These are phyloP conservation scores for Euphrasia arctica DNA, from an alignment of 305 asterid species.

Conservation along the genomic window DNA sequence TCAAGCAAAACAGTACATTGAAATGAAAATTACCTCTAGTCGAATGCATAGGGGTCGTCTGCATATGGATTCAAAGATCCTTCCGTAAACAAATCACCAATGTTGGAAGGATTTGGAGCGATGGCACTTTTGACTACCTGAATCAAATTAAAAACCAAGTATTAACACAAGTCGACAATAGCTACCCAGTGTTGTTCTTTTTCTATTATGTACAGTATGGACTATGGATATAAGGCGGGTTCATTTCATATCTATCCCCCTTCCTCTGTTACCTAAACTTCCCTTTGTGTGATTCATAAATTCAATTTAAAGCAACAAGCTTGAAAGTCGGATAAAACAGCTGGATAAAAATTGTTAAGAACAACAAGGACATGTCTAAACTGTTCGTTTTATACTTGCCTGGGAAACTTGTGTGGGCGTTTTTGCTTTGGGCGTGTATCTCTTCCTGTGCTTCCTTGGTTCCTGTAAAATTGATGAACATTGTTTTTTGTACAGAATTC, in stretches of 20 bases:
- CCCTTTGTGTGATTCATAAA: constrained; percentile 14
- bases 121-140: constrained; percentile 52
- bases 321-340: constrained; percentile 1
- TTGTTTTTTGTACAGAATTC: neutral
- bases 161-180: constrained; percentile 25
- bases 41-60: constrained; percentile 97
- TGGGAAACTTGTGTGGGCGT: constrained; percentile 55
- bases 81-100: constrained; percentile 94
- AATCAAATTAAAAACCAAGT: constrained; percentile 24
- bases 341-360: constrained; percentile 14
- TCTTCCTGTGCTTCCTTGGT: constrained; percentile 64
- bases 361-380: constrained; percentile 17
- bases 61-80: constrained; percentile 95
- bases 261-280: neutral
- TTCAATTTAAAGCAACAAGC: constrained; percentile 3
- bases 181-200: neutral
- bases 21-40: constrained; percentile 56
- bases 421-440: constrained; percentile 64
- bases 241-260: neutral
- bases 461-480: constrained; percentile 43
- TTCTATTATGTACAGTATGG: neutral
- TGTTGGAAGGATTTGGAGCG: constrained; percentile 59
- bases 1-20: constrained; percentile 11
- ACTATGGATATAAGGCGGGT: neutral
- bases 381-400: constrained; percentile 42